These are phyloP conservation scores for Phytophthora kernoviae DNA, from an alignment of 352 stramenopile species.

Conservation along the genomic window DNA sequence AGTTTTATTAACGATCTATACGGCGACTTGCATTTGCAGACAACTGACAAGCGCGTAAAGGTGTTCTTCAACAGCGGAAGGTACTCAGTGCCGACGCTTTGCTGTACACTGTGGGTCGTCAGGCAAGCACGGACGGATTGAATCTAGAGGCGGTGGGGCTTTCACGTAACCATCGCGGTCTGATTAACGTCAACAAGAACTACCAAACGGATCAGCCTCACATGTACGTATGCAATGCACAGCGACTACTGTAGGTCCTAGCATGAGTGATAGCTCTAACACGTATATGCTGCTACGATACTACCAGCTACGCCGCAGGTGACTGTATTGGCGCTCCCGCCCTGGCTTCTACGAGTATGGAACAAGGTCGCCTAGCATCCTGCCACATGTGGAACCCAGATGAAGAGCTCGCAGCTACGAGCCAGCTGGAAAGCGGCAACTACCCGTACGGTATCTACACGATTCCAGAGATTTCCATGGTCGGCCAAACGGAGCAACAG, in stretches of 20 bases:
- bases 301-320: slow-evolving; percentile 78
- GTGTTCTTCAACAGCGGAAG: slow-evolving; percentile 80
- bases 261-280: background rate
- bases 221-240: slow-evolving; percentile 50
- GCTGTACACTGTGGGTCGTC: slow-evolving; percentile 82
- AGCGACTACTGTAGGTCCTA: background rate
- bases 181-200: slow-evolving; percentile 87
- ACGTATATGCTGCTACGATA: background rate
- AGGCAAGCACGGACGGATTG: slow-evolving; percentile 80
- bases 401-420: slow-evolving; percentile 57
- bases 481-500: slow-evolving; percentile 89
- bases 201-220: slow-evolving; percentile 87
- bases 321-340: slow-evolving; percentile 89
- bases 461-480: slow-evolving; percentile 92
- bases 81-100: slow-evolving; percentile 70
- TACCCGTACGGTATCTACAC: slow-evolving; percentile 94
- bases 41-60: slow-evolving; percentile 56
- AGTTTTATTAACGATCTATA: background rate
- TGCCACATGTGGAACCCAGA: slow-evolving; percentile 86
- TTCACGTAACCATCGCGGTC: slow-evolving; percentile 72
- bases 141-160: slow-evolving; percentile 86
- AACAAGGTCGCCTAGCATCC: slow-evolving; percentile 83
- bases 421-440: slow-evolving; percentile 75
- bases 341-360: slow-evolving; percentile 90
- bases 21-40: slow-evolving; percentile 29